These are phyloP conservation scores for Xylaria castorea DNA, from an alignment of 495 filamentous ascomycete genomes.

Conservation along the genomic window DNA sequence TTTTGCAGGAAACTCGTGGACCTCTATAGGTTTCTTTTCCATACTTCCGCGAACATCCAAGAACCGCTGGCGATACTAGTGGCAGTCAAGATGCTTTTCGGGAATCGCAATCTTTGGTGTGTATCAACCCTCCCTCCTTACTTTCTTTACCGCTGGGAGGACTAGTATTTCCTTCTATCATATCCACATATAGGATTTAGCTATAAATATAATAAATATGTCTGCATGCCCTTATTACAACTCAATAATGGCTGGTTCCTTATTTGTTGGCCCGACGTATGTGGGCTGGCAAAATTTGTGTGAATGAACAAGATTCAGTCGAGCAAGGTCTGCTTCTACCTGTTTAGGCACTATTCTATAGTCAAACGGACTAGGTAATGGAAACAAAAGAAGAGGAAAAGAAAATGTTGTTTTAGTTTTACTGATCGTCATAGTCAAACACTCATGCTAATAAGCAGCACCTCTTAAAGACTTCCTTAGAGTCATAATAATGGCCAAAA, in stretches of 20 bases:
- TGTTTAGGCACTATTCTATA: neutral
- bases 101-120: conserved; percentile 41
- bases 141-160: neutral
- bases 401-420: neutral
- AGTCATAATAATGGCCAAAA: neutral
- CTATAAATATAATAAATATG: conserved; percentile 3
- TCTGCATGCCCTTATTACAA: neutral
- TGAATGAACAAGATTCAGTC: neutral
- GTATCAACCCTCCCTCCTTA: conserved; percentile 36
- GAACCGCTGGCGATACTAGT: neutral
- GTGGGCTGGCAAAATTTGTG: neutral
- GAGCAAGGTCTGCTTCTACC: neutral
- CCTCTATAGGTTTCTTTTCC: conserved; percentile 15
- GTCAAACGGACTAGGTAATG: too few relatives aligned
- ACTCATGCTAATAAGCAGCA: neutral
- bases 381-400: neutral
- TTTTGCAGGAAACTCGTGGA: conserved; percentile 28
- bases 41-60: conserved; percentile 11
- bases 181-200: neutral
- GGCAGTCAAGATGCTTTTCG: conserved; percentile 15
- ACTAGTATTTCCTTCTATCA: neutral
- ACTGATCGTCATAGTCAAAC: neutral
- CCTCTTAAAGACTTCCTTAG: neutral
- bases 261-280: neutral
- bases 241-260: neutral